Conservation (phyloP, 2,329 filamentous ascomycete species). For the Chaetomiaceae sp. region DNA sequence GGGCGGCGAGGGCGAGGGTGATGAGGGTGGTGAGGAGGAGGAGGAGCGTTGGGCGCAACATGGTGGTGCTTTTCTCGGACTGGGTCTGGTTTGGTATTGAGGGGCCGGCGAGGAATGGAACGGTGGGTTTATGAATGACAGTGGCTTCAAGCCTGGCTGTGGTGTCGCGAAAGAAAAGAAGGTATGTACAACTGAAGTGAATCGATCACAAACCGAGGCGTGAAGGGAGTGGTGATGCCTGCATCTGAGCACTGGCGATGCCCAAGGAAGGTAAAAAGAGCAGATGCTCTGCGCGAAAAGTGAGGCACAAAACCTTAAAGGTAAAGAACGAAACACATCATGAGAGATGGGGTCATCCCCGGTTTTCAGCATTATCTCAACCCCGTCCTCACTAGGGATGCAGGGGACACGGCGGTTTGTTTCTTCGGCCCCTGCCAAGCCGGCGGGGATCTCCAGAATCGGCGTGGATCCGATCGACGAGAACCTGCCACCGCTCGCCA, state of each 20-base stretch:
- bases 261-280: neutral
- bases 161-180: neutral
- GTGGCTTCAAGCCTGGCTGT: neutral
- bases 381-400: neutral
- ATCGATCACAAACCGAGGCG: constrained; percentile 10
- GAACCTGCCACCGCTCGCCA: neutral
- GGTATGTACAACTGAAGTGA: constrained; percentile 1
- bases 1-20: constrained; percentile 31
- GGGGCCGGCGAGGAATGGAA: neutral
- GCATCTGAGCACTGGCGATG: constrained; percentile 5
- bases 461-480: neutral
- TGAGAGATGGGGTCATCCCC: neutral
- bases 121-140: neutral
- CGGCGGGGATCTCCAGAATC: neutral
- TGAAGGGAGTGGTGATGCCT: constrained; percentile 7
- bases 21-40: constrained; percentile 31
- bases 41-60: constrained; percentile 30
- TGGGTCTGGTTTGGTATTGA: neutral
- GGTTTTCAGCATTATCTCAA: neutral
- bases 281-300: neutral
- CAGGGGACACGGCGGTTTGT: neutral
- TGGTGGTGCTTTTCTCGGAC: constrained; percentile 22
- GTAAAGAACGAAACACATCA: constrained; percentile 9
- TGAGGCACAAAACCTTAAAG: constrained; percentile 16
- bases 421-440: constrained; percentile 7